Conservation (phyloP, 129 eudicot species). For the Artemisia argyi region DNA sequence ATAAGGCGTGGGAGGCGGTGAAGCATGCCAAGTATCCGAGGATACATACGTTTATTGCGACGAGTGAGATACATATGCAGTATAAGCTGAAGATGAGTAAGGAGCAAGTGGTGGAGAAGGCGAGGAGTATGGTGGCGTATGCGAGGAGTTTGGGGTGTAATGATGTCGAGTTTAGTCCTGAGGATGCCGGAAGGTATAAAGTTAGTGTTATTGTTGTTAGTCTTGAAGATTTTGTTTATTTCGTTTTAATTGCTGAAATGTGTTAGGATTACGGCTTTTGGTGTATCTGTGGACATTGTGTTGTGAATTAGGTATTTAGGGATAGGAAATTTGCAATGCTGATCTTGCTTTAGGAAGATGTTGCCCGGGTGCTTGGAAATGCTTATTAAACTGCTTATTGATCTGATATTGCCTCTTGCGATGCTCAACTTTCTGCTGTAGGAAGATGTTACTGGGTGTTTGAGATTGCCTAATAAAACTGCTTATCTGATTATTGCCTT, state of each 20-base stretch:
- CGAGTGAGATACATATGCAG: conserved; percentile 85
- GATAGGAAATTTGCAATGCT: not conserved
- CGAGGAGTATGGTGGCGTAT: conserved; percentile 72
- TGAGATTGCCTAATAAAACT: not conserved
- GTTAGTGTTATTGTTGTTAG: not conserved
- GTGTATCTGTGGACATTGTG: not conserved
- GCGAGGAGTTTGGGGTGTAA: conserved; percentile 78
- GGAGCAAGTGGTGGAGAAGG: conserved; percentile 68
- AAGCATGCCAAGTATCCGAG: conserved; percentile 68
- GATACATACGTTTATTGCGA: conserved; percentile 78
- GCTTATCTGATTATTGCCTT: not conserved
- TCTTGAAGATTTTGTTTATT: no score
- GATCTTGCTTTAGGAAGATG: not conserved
- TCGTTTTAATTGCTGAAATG: no score
- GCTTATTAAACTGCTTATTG: not conserved
- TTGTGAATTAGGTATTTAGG: not conserved
- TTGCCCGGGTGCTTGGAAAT: not conserved
- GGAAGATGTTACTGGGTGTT: not conserved
- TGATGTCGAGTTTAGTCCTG: conserved; percentile 57
- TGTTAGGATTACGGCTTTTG: not conserved
- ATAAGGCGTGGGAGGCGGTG: conserved; percentile 75
- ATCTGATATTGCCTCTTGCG: not conserved
- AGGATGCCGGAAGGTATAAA: conserved; percentile 11
- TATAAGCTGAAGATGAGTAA: conserved; percentile 63
- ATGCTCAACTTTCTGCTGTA: not conserved